phyloP scores from a whole-genome alignment of 495 filamentous ascomycete species.

The Aspergillus saccharolyticus region DNA sequence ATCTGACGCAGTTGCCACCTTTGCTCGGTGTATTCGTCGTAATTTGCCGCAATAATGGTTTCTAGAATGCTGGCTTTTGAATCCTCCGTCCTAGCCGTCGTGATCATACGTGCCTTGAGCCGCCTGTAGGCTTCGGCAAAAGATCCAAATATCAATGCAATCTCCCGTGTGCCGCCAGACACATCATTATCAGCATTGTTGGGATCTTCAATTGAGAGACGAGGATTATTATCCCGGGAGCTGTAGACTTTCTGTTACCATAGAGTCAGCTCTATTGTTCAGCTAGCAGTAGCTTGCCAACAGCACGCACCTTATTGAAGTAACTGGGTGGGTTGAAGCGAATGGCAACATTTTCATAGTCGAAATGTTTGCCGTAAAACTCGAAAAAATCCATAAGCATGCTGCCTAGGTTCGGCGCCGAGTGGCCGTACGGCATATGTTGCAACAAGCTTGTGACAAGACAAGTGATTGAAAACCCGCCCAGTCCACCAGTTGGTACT shows the following conservation, averaged over 20 bases:
- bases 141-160: conserved; percentile 50
- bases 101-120: conserved; percentile 54
- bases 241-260: conserved; percentile 17
- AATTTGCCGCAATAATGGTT: conserved; percentile 65
- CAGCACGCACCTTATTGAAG: conserved; percentile 62
- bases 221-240: conserved; percentile 39
- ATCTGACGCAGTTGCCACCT: conserved; percentile 47
- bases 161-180: conserved; percentile 69
- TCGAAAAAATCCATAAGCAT: conserved; percentile 81
- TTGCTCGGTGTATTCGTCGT: conserved; percentile 61
- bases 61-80: conserved; percentile 55
- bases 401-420: conserved; percentile 66
- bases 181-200: conserved; percentile 82
- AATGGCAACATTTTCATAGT: conserved; percentile 62
- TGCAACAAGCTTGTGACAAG: conserved; percentile 84
- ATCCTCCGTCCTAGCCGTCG: conserved; percentile 21
- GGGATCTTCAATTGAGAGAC: conserved; percentile 80
- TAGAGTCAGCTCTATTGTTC: conserved; percentile 4
- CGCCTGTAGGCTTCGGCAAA: conserved; percentile 60
- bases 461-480: conserved; percentile 90
- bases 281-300: no score
- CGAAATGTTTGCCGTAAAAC: conserved; percentile 77
- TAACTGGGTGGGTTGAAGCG: conserved; percentile 65
- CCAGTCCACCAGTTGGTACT: conserved; percentile 83
- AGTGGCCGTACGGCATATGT: conserved; percentile 58